Evolutionary conservation across 1,139 yeast species (phyloP).

Genomic region (Saccharomyces hybrid): DNA sequence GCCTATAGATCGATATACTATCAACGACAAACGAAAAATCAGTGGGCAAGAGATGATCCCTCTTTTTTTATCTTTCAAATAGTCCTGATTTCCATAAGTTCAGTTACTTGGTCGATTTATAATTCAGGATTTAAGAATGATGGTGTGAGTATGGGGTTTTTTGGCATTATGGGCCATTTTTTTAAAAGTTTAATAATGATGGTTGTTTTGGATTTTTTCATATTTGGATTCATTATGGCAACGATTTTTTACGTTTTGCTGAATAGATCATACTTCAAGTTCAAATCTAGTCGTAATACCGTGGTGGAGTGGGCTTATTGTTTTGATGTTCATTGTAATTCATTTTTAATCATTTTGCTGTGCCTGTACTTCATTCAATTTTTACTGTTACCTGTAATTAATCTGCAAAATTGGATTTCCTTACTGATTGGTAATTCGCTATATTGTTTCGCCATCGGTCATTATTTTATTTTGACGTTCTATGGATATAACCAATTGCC

Average conservation of each 20-base stretch:
- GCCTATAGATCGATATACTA: slow-evolving; percentile 78
- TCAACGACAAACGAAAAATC: slow-evolving; percentile 60
- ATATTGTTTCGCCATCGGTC: slow-evolving; percentile 63
- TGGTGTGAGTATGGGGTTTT: not conserved
- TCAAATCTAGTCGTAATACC: slow-evolving; percentile 38
- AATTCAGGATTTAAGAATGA: not conserved
- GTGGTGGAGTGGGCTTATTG: slow-evolving; percentile 90
- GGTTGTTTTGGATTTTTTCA: slow-evolving; percentile 74
- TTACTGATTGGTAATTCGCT: slow-evolving; percentile 69
- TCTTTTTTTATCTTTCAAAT: slow-evolving; percentile 71
- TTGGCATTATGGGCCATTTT: not conserved
- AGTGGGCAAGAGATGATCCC: slow-evolving; percentile 88
- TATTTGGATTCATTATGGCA: slow-evolving; percentile 63
- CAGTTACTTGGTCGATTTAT: slow-evolving; percentile 81
- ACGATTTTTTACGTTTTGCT: slow-evolving; percentile 68
- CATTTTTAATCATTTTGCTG: slow-evolving; percentile 77
- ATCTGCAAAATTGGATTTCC: slow-evolving; percentile 56
- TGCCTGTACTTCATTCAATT: slow-evolving; percentile 71
- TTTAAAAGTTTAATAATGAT: slow-evolving; percentile 30
- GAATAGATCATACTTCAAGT: slow-evolving; percentile 49
- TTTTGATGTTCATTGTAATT: slow-evolving; percentile 87
- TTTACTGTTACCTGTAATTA: slow-evolving; percentile 61
- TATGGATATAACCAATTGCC: slow-evolving; percentile 85
- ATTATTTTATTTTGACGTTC: slow-evolving; percentile 73
- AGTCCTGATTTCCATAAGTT: slow-evolving; percentile 57